These are phyloP conservation scores for Xylaria sp. DNA, from an alignment of 2,329 filamentous ascomycete genomes.

Conservation along the genomic window DNA sequence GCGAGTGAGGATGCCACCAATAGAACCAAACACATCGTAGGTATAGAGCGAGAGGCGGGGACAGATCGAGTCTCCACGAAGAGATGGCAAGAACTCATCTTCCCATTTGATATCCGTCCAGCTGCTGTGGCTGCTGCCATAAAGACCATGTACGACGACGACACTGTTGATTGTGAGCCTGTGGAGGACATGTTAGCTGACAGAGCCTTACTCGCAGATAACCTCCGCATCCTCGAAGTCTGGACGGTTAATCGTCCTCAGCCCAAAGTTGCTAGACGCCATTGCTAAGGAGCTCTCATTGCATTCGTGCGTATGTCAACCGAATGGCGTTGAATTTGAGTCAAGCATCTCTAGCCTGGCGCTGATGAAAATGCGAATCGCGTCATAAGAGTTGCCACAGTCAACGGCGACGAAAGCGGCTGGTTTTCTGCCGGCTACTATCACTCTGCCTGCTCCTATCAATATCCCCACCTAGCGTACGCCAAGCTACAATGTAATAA, in stretches of 20 bases:
- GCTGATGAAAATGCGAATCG: neutral
- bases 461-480: no score
- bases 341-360: neutral
- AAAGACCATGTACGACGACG: neutral
- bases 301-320: neutral
- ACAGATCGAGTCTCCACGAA: no score
- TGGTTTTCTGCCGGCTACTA: no score
- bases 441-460: no score
- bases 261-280: neutral
- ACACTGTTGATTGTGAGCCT: neutral
- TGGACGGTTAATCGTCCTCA: neutral
- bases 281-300: neutral
- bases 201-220: constrained; percentile 1
- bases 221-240: neutral
- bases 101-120: no score
- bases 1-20: no score
- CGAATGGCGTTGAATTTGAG: neutral
- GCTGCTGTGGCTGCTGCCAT: no score
- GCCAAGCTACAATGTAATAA: no score
- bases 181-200: neutral
- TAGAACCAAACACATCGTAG: no score
- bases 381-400: neutral
- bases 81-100: no score
- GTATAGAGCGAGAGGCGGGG: no score
- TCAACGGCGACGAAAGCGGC: neutral